These are phyloP conservation scores for Pulicaria dysenterica DNA, from an alignment of 129 eudicot genomes.

Conservation along the genomic window DNA sequence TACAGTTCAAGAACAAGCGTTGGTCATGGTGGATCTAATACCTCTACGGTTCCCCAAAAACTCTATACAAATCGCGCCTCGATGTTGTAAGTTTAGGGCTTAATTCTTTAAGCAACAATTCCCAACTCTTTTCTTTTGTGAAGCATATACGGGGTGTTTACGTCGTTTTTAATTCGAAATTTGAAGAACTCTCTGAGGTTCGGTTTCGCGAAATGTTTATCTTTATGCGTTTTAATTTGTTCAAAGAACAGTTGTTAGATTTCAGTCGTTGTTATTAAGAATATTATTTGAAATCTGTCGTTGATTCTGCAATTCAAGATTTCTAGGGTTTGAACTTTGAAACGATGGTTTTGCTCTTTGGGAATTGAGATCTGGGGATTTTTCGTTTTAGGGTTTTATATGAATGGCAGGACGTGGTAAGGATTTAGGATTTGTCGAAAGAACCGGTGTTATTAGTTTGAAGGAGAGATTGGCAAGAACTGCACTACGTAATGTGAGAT, in stretches of 20 bases:
- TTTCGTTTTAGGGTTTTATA: conserved; percentile 18
- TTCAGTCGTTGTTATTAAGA: no score
- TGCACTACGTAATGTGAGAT: conserved; percentile 60
- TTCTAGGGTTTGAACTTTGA: conserved; percentile 35
- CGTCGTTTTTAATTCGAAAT: conserved; percentile 6
- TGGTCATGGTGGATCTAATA: conserved; percentile 49
- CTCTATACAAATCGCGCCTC: conserved; percentile 54
- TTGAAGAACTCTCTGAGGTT: conserved; percentile 20
- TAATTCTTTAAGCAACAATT: conserved; percentile 12
- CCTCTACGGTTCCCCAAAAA: conserved; percentile 44
- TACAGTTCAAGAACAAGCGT: conserved; percentile 35
- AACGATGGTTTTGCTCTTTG: neutral
- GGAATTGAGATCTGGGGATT: conserved; percentile 7
- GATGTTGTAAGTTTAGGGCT: conserved; percentile 64
- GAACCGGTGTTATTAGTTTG: conserved; percentile 40
- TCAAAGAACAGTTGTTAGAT: neutral
- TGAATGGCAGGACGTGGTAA: conserved; percentile 50
- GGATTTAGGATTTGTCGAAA: conserved; percentile 56
- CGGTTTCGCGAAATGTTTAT: conserved; percentile 8
- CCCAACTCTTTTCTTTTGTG: neutral
- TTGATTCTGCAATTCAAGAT: conserved; percentile 12
- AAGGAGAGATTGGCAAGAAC: conserved; percentile 64
- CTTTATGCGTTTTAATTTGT: neutral
- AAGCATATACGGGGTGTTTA: neutral
- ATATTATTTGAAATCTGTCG: conserved; percentile 2